Conservation (phyloP, 805 yeast genomes). For the Grigorovia yakushimaensis region DNA sequence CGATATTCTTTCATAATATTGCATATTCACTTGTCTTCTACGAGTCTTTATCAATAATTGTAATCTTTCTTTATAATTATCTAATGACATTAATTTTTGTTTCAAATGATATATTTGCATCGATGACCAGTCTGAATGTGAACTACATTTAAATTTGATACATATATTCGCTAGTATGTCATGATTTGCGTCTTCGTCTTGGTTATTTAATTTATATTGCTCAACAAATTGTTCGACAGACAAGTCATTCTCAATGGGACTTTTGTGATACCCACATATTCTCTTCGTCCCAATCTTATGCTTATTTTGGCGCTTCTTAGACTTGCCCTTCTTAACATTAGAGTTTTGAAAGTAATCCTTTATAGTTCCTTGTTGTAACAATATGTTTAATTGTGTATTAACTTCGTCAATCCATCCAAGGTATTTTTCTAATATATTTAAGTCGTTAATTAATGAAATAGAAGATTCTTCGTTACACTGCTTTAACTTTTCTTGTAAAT, state of each 20-base stretch:
- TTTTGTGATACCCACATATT: slow-evolving; percentile 24
- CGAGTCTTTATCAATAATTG: slow-evolving; percentile 16
- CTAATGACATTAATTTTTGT: slow-evolving; percentile 18
- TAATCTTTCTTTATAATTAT: slow-evolving; percentile 18
- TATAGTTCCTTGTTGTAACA: not conserved
- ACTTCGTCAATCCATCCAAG: slow-evolving; percentile 27
- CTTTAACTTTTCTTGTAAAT: slow-evolving; percentile 8
- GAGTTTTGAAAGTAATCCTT: not conserved
- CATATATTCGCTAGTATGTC: slow-evolving; percentile 16
- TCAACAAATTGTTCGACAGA: slow-evolving; percentile 13
- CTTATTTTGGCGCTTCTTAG: slow-evolving; percentile 11
- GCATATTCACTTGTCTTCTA: slow-evolving; percentile 22
- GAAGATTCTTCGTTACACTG: slow-evolving; percentile 10
- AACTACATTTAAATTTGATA: slow-evolving; percentile 19
- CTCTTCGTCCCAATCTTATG: slow-evolving; percentile 9
- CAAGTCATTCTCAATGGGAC: slow-evolving; percentile 8
- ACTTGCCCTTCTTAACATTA: not conserved
- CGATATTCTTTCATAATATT: slow-evolving; percentile 16
- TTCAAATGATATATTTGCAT: slow-evolving; percentile 15
- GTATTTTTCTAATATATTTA: slow-evolving; percentile 13
- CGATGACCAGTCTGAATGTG: slow-evolving; percentile 25
- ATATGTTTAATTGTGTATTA: slow-evolving; percentile 5
- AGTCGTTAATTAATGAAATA: slow-evolving; percentile 8
- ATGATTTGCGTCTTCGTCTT: slow-evolving; percentile 2
- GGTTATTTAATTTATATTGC: slow-evolving; percentile 4